Conservation (phyloP, 2,329 filamentous ascomycete species). For the Pseudogymnoascus sp. region DNA sequence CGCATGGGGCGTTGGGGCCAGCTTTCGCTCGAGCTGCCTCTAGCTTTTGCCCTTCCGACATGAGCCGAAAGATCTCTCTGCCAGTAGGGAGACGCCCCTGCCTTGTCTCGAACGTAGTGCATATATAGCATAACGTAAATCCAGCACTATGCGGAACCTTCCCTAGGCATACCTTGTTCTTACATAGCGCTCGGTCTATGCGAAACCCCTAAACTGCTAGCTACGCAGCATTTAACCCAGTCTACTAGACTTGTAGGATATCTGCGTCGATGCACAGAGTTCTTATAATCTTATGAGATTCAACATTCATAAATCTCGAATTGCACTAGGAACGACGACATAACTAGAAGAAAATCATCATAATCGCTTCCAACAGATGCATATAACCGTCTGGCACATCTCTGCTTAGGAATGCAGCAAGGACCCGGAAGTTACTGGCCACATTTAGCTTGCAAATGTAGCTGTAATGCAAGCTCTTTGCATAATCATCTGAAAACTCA, state of each 20-base stretch:
- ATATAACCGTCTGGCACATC: neutral
- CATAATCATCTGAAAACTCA: neutral
- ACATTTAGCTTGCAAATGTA: neutral
- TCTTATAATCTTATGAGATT: neutral
- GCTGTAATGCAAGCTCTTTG: neutral
- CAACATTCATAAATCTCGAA: neutral
- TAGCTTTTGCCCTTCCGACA: neutral
- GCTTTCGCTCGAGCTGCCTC: neutral
- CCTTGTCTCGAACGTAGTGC: neutral
- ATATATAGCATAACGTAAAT: neutral
- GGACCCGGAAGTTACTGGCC: neutral
- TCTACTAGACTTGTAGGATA: neutral
- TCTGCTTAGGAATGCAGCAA: neutral
- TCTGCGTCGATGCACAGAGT: neutral
- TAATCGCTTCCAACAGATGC: neutral
- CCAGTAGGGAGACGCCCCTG: neutral
- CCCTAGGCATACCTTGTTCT: neutral
- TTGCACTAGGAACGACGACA: neutral
- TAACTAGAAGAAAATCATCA: neutral
- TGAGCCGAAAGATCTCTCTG: neutral
- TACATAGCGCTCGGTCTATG: neutral
- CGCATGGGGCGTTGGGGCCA: neutral
- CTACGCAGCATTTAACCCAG: neutral
- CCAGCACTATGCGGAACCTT: neutral
- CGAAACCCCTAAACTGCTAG: neutral